These are phyloP conservation scores for Fraxinus excelsior DNA, from an alignment of 257 asterid species.

Conservation along the genomic window DNA sequence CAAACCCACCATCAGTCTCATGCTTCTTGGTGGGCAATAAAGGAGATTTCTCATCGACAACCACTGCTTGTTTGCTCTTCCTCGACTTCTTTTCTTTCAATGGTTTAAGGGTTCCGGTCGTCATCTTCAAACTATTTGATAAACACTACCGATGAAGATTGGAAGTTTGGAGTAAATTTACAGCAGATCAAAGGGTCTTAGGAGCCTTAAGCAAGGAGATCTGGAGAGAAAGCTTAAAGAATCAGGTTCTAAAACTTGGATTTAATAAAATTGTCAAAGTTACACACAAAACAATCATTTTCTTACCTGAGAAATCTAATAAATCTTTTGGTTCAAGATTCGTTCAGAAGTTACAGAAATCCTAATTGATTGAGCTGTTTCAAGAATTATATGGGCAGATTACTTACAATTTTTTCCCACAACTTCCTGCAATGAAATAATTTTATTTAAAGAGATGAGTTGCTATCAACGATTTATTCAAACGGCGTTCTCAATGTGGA, in stretches of 20 bases:
- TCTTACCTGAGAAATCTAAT: slow-evolving; percentile 18
- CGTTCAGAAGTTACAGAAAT: slow-evolving; percentile 16
- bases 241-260: slow-evolving; percentile 25
- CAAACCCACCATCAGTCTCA: slow-evolving; percentile 64
- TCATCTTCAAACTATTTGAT: slow-evolving; percentile 49
- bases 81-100: slow-evolving; percentile 59
- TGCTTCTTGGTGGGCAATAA: slow-evolving; percentile 76
- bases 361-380: background rate
- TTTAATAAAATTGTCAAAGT: background rate
- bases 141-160: slow-evolving; percentile 7
- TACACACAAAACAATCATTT: background rate
- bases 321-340: slow-evolving; percentile 1
- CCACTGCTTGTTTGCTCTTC: slow-evolving; percentile 44
- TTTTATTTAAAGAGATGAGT: slow-evolving; percentile 19
- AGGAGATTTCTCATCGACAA: slow-evolving; percentile 76
- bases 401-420: slow-evolving; percentile 22
- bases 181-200: slow-evolving; percentile 17
- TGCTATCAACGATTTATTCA: slow-evolving; percentile 23
- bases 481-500: slow-evolving; percentile 18
- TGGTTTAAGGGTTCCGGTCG: slow-evolving; percentile 48
- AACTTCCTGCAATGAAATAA: background rate
- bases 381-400: slow-evolving; percentile 10
- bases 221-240: slow-evolving; percentile 32
- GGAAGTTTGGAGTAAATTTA: slow-evolving; percentile 13
- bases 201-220: slow-evolving; percentile 28